These are phyloP conservation scores for Setomelanomma holmii DNA, from an alignment of 2,329 filamentous ascomycete species.

Conservation along the genomic window DNA sequence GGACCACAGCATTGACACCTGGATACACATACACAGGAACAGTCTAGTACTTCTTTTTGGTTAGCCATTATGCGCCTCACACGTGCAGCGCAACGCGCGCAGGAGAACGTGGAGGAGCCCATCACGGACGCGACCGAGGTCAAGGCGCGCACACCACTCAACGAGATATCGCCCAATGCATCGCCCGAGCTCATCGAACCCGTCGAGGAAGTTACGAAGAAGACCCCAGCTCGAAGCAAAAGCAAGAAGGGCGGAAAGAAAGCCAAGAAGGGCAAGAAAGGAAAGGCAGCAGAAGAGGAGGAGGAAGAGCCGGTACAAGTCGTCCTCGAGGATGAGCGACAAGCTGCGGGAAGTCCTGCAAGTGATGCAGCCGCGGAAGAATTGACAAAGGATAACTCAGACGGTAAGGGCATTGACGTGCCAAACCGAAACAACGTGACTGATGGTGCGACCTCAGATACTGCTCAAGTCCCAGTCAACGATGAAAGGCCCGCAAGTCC, in stretches of 20 bases:
- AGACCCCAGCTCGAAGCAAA: conserved; percentile 43
- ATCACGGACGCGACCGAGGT: conserved; percentile 35
- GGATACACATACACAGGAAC: conserved; percentile 2
- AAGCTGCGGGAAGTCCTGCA: conserved; percentile 24
- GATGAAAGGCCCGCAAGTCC: conserved; percentile 33
- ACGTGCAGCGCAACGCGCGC: conserved; percentile 52
- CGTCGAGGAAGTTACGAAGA: conserved; percentile 24
- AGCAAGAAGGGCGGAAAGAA: conserved; percentile 42
- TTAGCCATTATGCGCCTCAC: conserved; percentile 51
- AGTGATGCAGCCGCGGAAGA: conserved; percentile 32
- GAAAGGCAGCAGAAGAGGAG: conserved; percentile 24
- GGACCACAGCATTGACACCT: conserved; percentile 12
- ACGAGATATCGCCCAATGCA: conserved; percentile 50
- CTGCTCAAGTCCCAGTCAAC: conserved; percentile 22
- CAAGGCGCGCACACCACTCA: conserved; percentile 46
- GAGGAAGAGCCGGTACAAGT: conserved; percentile 23
- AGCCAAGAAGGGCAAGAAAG: conserved; percentile 36
- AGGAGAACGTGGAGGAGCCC: conserved; percentile 48
- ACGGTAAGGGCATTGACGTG: conserved; percentile 21
- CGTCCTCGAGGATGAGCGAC: conserved; percentile 29
- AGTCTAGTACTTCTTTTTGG: conserved; percentile 1
- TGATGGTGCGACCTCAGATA: conserved; percentile 26
- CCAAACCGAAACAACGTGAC: conserved; percentile 4
- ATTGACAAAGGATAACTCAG: conserved; percentile 13
- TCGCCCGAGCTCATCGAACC: conserved; percentile 22